Base-by-base conservation (phyloP, 257 asterid species). In the Gentiana dahurica region DNA sequence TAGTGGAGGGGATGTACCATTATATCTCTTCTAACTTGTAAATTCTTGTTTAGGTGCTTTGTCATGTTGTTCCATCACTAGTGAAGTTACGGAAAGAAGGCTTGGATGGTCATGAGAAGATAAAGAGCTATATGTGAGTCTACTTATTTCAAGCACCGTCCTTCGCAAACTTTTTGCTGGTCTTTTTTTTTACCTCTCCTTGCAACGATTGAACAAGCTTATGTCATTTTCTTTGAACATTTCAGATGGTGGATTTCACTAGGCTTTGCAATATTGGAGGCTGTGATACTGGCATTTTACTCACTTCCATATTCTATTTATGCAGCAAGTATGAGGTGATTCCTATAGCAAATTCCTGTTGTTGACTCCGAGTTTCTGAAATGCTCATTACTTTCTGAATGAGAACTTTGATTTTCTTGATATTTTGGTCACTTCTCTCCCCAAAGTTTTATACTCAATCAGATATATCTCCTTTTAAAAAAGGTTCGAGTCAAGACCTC, bases 51-150 rank as follows among this genome's bases (percentile, higher is more conserved):
- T 86, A 92, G 97, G 91, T 85, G 64, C 84, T 88, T 69, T 92
- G 97, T 66, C 88, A 85, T 45, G 72, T 85, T 54, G 60, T 92
- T 63, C 98, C 98, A 8, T 89, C 97, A 60, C 74, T 92, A 50
- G 93, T 88, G 83, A 92, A 92, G 86, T 81, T 92, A 73, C 83
- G 98, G 68, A 92, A 92, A 79, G 98, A 92, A 79, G 98, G 98
- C 74, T 83, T 92, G 75, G 97, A 88, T 75, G 98, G 93, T 61
- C 94, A 92, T 36, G 98, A 92, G 82, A 92, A 88, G 94, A 92
- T 92, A 79, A 92, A 92, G 89, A 77, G 95, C 76, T 92, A 92
- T 92, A 92, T 92, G 98, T 92, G 87, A 80, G 98, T 88, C 75
- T 83, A 78, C 75, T 79, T 83, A 68, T 79, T 71, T 81, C 82